These are phyloP conservation scores for Monosporascus sp. DNA, from an alignment of 2,329 filamentous ascomycete species.

Conservation along the genomic window DNA sequence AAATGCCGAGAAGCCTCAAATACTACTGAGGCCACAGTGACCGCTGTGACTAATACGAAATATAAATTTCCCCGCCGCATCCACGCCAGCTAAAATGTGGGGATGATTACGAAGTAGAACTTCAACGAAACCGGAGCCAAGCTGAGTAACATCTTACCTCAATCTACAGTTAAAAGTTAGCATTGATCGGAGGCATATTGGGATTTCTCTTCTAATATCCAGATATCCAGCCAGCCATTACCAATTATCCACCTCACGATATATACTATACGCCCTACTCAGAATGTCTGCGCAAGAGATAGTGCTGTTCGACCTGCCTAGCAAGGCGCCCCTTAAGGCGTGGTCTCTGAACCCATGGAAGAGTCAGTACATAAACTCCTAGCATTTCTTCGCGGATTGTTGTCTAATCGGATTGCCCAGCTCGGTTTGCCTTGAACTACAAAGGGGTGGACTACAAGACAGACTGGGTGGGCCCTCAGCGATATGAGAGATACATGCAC, in stretches of 20 bases:
- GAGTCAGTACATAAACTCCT: constrained; percentile 36
- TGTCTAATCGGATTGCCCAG: constrained; percentile 31
- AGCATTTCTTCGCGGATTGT: background rate
- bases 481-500: background rate
- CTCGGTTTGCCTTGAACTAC: constrained; percentile 60
- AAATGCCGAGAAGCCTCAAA: too few relatives aligned
- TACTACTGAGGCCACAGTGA: too few relatives aligned
- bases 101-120: background rate
- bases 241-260: too few relatives aligned
- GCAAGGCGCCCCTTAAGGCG: constrained; percentile 36
- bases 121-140: too few relatives aligned
- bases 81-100: background rate
- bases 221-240: too few relatives aligned
- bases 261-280: background rate
- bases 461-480: constrained; percentile 44
- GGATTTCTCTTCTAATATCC: too few relatives aligned
- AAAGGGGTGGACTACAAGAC: constrained; percentile 64
- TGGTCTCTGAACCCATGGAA: constrained; percentile 73
- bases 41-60: too few relatives aligned
- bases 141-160: too few relatives aligned
- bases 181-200: too few relatives aligned
- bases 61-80: background rate
- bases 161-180: too few relatives aligned
- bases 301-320: constrained; percentile 59
- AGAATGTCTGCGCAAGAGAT: constrained; percentile 29